phyloP scores from a whole-genome alignment of 2,329 filamentous ascomycete genomes.

The Ceratocystis diversiconidia region DNA sequence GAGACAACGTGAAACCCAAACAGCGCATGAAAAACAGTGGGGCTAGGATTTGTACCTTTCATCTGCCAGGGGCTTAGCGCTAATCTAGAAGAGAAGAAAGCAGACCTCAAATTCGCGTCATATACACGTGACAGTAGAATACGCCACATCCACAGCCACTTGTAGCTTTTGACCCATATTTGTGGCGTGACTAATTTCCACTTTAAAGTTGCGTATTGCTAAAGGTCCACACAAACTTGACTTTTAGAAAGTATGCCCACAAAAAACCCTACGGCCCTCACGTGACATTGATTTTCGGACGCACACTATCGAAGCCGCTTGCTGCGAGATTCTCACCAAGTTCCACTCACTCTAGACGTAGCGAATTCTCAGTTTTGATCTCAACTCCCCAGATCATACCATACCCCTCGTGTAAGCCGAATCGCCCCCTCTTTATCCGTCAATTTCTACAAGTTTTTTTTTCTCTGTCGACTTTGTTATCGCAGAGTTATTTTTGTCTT shows the following conservation, averaged over 20 bases:
- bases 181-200: neutral
- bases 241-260: slow-evolving; percentile 14
- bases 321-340: slow-evolving; percentile 18
- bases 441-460: slow-evolving; percentile 9
- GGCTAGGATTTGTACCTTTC: slow-evolving; percentile 11
- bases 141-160: neutral
- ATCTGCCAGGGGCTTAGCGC: slow-evolving; percentile 16
- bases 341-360: slow-evolving; percentile 18
- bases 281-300: slow-evolving; percentile 16
- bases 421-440: slow-evolving; percentile 8
- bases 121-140: slow-evolving; percentile 11
- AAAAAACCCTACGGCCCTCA: slow-evolving; percentile 17
- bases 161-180: neutral
- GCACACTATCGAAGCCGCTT: slow-evolving; percentile 16
- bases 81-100: slow-evolving; percentile 2
- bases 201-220: slow-evolving; percentile 6
- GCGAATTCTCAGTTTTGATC: slow-evolving; percentile 18
- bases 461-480: slow-evolving; percentile 7
- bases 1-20: slow-evolving; percentile 8
- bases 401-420: slow-evolving; percentile 18
- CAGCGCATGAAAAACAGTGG: slow-evolving; percentile 13
- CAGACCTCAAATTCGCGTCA: slow-evolving; percentile 7
- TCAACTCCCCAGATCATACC: slow-evolving; percentile 18
- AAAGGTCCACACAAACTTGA: slow-evolving; percentile 16
- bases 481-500: slow-evolving; percentile 15